phyloP scores from a whole-genome alignment of 805 yeast species.

The Brettanomyces bruxellensis region DNA sequence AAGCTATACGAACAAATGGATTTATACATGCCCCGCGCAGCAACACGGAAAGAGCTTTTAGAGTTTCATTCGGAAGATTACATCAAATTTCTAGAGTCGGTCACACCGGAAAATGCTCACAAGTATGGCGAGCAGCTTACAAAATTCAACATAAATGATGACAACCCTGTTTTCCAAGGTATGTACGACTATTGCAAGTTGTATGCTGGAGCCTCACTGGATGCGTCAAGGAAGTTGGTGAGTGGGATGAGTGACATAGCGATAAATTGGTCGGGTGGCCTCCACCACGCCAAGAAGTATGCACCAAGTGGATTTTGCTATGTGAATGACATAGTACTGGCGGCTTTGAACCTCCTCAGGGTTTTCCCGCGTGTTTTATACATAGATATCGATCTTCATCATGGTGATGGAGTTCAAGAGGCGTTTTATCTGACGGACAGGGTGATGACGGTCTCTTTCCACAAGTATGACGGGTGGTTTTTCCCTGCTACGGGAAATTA shows the following conservation, averaged over 20 bases:
- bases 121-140: slow-evolving; percentile 48
- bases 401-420: slow-evolving; percentile 97
- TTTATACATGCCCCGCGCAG: slow-evolving; percentile 71
- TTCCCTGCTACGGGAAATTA: slow-evolving; percentile 97
- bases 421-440: slow-evolving; percentile 92
- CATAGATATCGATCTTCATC: slow-evolving; percentile 91
- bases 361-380: slow-evolving; percentile 90
- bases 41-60: slow-evolving; percentile 69
- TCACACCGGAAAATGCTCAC: slow-evolving; percentile 65
- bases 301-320: slow-evolving; percentile 96
- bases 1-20: slow-evolving; percentile 88
- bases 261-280: slow-evolving; percentile 93
- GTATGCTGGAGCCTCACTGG: slow-evolving; percentile 90
- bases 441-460: slow-evolving; percentile 94
- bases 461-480: slow-evolving; percentile 87
- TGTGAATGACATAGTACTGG: slow-evolving; percentile 86
- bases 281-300: slow-evolving; percentile 91
- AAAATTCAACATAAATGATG: slow-evolving; percentile 87
- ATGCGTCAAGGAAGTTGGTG: slow-evolving; percentile 80
- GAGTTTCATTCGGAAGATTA: slow-evolving; percentile 87
- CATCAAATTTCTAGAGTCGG: slow-evolving; percentile 61
- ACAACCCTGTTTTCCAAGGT: slow-evolving; percentile 93
- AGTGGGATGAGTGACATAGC: slow-evolving; percentile 89
- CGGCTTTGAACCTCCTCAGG: slow-evolving; percentile 73
- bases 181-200: slow-evolving; percentile 83